A percentile compares a stretch with the other conserved stretches of the same genome.
Evolutionary conservation across 495 filamentous ascomycete genomes (phyloP).

Genomic region (Collariella sp.): DNA sequence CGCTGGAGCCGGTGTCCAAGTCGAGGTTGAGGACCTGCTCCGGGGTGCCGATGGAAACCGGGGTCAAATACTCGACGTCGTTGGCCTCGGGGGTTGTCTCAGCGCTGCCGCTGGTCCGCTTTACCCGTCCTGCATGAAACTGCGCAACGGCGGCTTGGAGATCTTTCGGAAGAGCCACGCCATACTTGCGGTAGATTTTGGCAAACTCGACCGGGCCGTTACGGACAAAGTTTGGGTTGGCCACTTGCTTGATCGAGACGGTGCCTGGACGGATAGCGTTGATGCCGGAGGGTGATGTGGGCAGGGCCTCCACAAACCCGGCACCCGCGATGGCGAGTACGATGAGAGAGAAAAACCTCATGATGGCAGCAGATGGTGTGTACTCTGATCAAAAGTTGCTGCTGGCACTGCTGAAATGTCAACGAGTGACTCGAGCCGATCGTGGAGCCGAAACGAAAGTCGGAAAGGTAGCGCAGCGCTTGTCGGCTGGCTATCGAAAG

Average conservation of each 20-base stretch:
- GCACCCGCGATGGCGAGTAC: slow-evolving; percentile 34
- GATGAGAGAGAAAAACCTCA: slow-evolving; percentile 14
- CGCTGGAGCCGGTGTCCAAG: slow-evolving; percentile 68
- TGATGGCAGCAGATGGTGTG: background rate
- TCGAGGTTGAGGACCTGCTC: slow-evolving; percentile 55
- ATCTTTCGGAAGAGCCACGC: slow-evolving; percentile 30
- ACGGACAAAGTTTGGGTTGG: slow-evolving; percentile 38
- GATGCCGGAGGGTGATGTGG: slow-evolving; percentile 21
- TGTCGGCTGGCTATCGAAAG: background rate
- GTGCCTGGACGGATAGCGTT: background rate
- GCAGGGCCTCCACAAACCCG: slow-evolving; percentile 29
- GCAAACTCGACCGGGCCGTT: slow-evolving; percentile 45
- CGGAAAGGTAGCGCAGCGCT: no score
- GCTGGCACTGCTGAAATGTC: no score
- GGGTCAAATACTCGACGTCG: slow-evolving; percentile 59
- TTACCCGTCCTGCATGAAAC: background rate
- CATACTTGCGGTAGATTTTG: slow-evolving; percentile 53
- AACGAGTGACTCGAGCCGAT: no score
- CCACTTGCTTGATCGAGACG: slow-evolving; percentile 42
- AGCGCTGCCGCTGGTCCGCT: slow-evolving; percentile 28
- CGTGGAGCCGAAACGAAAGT: no score
- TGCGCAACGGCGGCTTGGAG: slow-evolving; percentile 4
- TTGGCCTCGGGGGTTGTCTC: slow-evolving; percentile 46
- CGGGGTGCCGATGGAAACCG: slow-evolving; percentile 54
- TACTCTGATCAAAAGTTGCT: no score